Conservation (phyloP, 2,329 filamentous ascomycete genomes). For the Gyromitra esculenta region DNA sequence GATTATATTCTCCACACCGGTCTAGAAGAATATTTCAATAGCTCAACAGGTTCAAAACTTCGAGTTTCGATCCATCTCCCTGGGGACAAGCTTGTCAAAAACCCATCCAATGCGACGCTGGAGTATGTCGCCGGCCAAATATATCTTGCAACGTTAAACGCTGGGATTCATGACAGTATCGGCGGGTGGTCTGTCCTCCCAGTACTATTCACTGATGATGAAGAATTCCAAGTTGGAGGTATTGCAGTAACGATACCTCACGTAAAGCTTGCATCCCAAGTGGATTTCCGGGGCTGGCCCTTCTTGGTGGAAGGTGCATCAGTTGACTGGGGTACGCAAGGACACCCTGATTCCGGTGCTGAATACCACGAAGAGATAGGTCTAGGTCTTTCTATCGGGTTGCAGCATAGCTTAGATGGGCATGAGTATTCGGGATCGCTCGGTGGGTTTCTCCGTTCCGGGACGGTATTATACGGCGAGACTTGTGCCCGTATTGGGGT, state of each 20-base stretch:
- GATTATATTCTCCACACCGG: not conserved
- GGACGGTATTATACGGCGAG: not conserved
- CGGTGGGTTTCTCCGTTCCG: not conserved
- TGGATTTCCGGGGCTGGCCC: conserved; percentile 19
- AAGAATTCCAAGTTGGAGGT: not conserved
- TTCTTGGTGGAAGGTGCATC: conserved; percentile 17
- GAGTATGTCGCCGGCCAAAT: conserved; percentile 1
- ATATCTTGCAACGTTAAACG: not conserved
- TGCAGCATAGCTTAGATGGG: not conserved
- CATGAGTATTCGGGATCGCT: not conserved
- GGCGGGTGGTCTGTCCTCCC: conserved; percentile 18
- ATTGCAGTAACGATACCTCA: not conserved
- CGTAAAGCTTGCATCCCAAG: conserved; percentile 7
- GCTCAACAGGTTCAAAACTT: conserved; percentile 3
- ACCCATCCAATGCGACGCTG: conserved; percentile 1
- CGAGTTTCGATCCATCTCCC: conserved; percentile 3
- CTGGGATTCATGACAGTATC: not conserved
- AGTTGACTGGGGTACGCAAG: not conserved
- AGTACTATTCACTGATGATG: conserved; percentile 4
- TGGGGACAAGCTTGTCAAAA: not conserved
- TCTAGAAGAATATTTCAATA: conserved; percentile 20
- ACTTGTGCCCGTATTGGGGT: not conserved
- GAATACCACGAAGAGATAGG: not conserved
- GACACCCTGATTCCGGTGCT: not conserved
- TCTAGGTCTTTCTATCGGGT: not conserved